Conservation (phyloP, 257 asterid species). For the Solanum dulcamara region DNA sequence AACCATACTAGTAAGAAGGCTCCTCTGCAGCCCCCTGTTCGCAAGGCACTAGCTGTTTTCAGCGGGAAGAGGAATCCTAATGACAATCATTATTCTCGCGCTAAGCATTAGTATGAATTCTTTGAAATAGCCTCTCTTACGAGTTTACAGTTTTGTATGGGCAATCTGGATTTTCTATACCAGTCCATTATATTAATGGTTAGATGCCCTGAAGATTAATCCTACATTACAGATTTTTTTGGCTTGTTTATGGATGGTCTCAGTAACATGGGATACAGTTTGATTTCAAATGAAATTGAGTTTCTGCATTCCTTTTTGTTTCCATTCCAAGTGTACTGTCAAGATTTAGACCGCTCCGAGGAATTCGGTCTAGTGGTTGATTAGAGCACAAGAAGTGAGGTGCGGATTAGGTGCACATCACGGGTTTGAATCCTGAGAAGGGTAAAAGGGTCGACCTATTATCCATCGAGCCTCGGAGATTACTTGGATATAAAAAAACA, state of each 20-base stretch:
- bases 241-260: background rate
- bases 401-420: background rate
- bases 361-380: too few relatives aligned
- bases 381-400: too few relatives aligned
- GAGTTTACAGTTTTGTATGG: background rate
- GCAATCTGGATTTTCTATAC: background rate
- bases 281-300: background rate
- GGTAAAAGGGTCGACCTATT: background rate
- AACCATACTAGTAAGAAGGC: slow-evolving; percentile 64
- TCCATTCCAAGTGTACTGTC: background rate
- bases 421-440: background rate
- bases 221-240: background rate
- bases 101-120: slow-evolving; percentile 27
- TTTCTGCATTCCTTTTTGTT: background rate
- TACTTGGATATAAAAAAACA: background rate
- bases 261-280: background rate
- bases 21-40: slow-evolving; percentile 81
- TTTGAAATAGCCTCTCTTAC: background rate
- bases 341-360: too few relatives aligned
- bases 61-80: slow-evolving; percentile 88
- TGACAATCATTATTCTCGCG: slow-evolving; percentile 72
- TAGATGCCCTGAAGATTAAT: background rate
- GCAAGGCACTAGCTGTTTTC: slow-evolving; percentile 88
- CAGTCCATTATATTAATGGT: background rate
- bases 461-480: background rate